A percentile compares a stretch with the other conserved stretches of the same genome.
Conservation (phyloP, 805 yeast species). For the Candida corydali region DNA sequence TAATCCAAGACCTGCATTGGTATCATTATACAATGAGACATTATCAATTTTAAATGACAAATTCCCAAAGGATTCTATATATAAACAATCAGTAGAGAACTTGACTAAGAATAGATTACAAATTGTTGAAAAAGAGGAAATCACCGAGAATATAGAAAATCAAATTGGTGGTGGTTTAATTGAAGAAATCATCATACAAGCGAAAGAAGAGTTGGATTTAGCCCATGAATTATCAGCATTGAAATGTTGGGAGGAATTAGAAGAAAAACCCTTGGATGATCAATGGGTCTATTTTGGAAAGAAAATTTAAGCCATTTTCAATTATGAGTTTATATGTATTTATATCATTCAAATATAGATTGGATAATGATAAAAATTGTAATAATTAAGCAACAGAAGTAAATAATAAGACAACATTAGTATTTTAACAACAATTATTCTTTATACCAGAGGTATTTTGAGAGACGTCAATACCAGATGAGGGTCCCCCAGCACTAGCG, state of each 20-base stretch:
- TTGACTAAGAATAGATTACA: constrained; percentile 66
- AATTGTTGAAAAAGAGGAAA: constrained; percentile 60
- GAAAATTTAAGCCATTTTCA: constrained; percentile 36
- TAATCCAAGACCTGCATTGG: constrained; percentile 74
- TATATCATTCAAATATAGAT: too few relatives aligned
- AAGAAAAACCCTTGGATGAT: constrained; percentile 73
- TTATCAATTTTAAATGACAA: constrained; percentile 51
- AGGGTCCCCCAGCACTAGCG: constrained; percentile 18
- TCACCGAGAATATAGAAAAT: constrained; percentile 62
- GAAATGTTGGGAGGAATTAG: constrained; percentile 76
- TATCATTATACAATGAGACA: constrained; percentile 68
- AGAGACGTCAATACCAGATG: constrained; percentile 37
- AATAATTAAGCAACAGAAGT: background rate
- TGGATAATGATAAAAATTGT: background rate
- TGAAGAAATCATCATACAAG: constrained; percentile 80
- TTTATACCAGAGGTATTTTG: constrained; percentile 23
- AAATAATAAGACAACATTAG: background rate
- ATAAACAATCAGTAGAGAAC: constrained; percentile 69
- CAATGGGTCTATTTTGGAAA: constrained; percentile 83
- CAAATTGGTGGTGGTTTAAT: constrained; percentile 78
- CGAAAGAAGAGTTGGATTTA: constrained; percentile 71
- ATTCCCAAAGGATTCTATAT: constrained; percentile 71
- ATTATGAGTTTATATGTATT: constrained; percentile 2
- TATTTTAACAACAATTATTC: constrained; percentile 35
- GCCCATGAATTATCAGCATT: constrained; percentile 64